phyloP scores from a whole-genome alignment of 2,329 filamentous ascomycete species.

The Raffaelea arxii region DNA sequence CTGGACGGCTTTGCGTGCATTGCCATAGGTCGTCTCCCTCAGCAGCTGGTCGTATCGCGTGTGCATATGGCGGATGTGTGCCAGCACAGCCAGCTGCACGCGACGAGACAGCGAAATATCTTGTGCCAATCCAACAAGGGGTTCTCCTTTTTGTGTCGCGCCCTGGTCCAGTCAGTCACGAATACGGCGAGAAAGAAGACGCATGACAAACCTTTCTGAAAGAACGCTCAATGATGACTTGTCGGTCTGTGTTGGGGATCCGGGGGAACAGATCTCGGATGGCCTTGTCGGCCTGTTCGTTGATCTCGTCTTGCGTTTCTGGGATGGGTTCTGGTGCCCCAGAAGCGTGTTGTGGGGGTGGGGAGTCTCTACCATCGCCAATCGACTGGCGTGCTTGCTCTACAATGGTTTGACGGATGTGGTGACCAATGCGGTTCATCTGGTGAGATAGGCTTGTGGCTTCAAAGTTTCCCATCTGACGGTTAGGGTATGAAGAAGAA shows the following conservation, averaged over 20 bases:
- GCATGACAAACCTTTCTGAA: slow-evolving; percentile 46
- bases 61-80: slow-evolving; percentile 57
- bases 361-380: slow-evolving; percentile 17
- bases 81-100: slow-evolving; percentile 55
- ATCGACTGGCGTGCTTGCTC: slow-evolving; percentile 37
- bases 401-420: slow-evolving; percentile 49
- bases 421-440: slow-evolving; percentile 50
- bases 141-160: slow-evolving; percentile 39
- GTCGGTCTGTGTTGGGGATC: slow-evolving; percentile 55
- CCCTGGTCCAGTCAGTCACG: slow-evolving; percentile 25
- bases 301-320: slow-evolving; percentile 47
- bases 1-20: slow-evolving; percentile 52
- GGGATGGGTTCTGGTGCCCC: slow-evolving; percentile 48
- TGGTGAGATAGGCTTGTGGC: slow-evolving; percentile 40
- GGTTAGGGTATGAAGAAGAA: too few relatives aligned
- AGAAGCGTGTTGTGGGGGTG: slow-evolving; percentile 11
- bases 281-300: slow-evolving; percentile 51
- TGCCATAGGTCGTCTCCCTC: slow-evolving; percentile 46
- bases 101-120: slow-evolving; percentile 49
- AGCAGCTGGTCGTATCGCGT: slow-evolving; percentile 55
- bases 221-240: slow-evolving; percentile 51
- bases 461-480: too few relatives aligned
- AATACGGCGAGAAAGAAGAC: not conserved
- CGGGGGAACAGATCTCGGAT: slow-evolving; percentile 55
- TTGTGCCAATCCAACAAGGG: slow-evolving; percentile 46